Conservation (phyloP, 441 rosid genomes). For the Erodium moschatum region DNA sequence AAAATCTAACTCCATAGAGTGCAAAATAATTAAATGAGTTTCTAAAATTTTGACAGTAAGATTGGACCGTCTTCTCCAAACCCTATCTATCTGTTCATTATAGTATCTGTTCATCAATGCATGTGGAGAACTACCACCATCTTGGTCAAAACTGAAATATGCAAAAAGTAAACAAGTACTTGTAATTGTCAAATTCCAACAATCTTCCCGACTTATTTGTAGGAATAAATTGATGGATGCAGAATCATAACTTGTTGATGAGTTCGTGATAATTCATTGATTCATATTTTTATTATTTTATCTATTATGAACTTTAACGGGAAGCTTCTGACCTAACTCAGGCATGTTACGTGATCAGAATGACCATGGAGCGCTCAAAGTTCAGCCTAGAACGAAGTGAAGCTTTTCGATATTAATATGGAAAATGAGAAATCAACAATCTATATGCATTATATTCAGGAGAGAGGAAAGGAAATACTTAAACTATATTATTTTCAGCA, state of each 20-base stretch:
- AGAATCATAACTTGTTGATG: neutral
- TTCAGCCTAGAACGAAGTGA: constrained; percentile 7
- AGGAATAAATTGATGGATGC: neutral
- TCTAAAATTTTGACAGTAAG: too few relatives aligned
- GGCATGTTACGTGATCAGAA: neutral
- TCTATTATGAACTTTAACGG: neutral
- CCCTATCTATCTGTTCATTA: too few relatives aligned
- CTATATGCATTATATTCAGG: constrained; percentile 3
- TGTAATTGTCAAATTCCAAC: neutral
- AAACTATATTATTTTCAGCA: neutral
- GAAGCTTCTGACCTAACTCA: neutral
- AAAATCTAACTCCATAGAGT: too few relatives aligned
- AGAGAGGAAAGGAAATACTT: neutral
- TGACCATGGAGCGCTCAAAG: neutral
- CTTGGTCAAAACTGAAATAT: neutral
- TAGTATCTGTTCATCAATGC: too few relatives aligned
- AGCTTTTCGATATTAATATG: neutral
- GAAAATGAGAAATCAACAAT: neutral
- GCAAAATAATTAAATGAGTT: too few relatives aligned
- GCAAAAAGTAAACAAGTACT: neutral
- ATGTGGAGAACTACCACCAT: neutral
- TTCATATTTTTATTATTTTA: neutral
- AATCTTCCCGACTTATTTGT: too few relatives aligned
- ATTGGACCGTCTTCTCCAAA: too few relatives aligned
- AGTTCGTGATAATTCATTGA: neutral